Base-by-base conservation (phyloP, 2,329 filamentous ascomycete genomes). In the Penicillium griseofulvum region DNA sequence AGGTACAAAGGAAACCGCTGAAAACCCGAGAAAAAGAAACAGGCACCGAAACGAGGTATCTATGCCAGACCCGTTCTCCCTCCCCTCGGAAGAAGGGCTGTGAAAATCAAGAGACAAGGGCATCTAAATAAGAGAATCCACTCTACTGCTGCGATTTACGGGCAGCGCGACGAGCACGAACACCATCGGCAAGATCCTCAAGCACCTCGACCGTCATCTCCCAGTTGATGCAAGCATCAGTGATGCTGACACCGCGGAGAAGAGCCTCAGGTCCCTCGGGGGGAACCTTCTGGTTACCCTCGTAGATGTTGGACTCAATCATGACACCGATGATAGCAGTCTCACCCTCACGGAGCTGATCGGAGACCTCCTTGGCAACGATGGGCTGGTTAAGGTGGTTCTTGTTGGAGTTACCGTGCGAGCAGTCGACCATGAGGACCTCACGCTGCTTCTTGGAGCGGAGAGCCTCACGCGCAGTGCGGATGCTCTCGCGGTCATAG, bases 381-480 rank as follows among this genome's bases (percentile, higher is more conserved):
- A 93, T 88, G 68, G 94, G 94, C 79, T 99, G 93, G 78, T 99
- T 99, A 69, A 89, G 87, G 81, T 97, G 93, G 80, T 97, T 87
- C 81, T 99, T 99, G 76, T 89, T 90, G 19, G 93, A 97, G 81
- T 99, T 99, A 54, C 94, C 94, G 73, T 99, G 94, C 22, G 92
- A 97, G 82, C 94, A 99, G 77, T 99, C 94, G 55, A 99, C 86
- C 94, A 99, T 99, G 78, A 99, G 88, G 61, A 92, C 88, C 76
- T 91, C 83, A 69, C 87, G 88, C 73, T 94, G 88, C 57, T 87
- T 87, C 84, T 96, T 96, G 77, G 90, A 88, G 62, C 76, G 79
- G 68, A 99, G 77, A 2, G 85, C 85, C 72, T 92, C 89, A 74
- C 93, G 90, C 28, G 89, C 89, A 50, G 80, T 81, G 73, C 87